Conservation (phyloP, 495 filamentous ascomycete genomes). For the Mycothermus thermophilus region DNA sequence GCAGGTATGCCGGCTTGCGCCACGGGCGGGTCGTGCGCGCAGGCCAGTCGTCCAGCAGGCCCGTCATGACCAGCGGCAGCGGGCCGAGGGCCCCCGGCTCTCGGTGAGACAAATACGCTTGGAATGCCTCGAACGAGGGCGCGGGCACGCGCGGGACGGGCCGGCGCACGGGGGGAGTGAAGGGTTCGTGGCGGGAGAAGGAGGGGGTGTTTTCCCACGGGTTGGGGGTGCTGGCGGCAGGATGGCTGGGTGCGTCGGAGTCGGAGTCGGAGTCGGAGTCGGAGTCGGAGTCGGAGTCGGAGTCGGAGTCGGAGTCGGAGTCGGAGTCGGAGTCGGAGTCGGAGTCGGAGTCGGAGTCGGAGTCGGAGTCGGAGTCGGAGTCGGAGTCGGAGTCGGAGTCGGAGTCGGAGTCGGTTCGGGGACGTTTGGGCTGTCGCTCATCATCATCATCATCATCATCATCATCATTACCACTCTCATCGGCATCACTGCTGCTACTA, state of each 20-base stretch:
- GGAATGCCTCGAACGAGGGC: constrained; percentile 49
- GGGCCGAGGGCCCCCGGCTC: constrained; percentile 16
- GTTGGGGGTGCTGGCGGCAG: no score
- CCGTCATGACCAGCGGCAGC: constrained; percentile 56
- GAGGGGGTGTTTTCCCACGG: constrained; percentile 16
- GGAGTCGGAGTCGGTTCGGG: neutral
- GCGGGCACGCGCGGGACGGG: constrained; percentile 22
- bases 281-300: no score
- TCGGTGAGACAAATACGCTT: constrained; percentile 39
- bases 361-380: no score
- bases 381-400: no score
- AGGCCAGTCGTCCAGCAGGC: constrained; percentile 58
- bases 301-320: no score
- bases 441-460: no score
- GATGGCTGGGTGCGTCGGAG: no score
- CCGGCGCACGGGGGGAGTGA: constrained; percentile 25
- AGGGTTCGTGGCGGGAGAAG: constrained; percentile 28
- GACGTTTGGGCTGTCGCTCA: neutral
- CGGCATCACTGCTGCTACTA: no score
- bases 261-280: no score
- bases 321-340: no score
- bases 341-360: no score
- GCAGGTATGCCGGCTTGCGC: constrained; percentile 60
- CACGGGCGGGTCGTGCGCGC: constrained; percentile 56
- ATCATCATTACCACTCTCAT: no score